Evolutionary conservation across 306 rosid genomes (phyloP), one percentile per base, ranked within the genome.

Genomic region (Albizia julibrissin): DNA sequence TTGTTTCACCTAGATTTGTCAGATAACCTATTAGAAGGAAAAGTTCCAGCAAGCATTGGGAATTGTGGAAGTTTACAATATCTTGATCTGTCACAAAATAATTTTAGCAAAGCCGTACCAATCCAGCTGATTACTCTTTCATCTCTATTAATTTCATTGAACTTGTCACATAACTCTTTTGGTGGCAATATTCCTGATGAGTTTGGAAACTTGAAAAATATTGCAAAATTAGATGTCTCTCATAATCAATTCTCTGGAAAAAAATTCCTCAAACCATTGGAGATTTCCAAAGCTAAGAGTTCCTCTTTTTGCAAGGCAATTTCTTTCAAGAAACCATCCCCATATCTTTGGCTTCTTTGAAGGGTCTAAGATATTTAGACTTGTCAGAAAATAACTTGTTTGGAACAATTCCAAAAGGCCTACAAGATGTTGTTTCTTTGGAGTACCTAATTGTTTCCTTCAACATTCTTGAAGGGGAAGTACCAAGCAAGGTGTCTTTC

Each of bases 351-450:
- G 21, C 46, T 31, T 29, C 24, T n/a, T 22, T 58, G 15, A 58
- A 58, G 10, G 65, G 65, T 22, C 31, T 58, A 3, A 22, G 15
- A 10, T 26, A 44, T 43, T 6, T 33, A 49, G 75, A 78, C 39
- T 42, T 78, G 22, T 78, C 81, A 18, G 31, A 43, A 44, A 78
- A 78, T 44, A 78, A 78, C 14, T 33, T 78, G 21, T 66, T 39
- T 10, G 75, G 81, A 2, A 10, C 29, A 9, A n/a, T 79, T 49
- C 76, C 68, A 22, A 31, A 33, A 2, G 54, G 0, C 24, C 21
- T 69, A 3, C 24, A 68, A 4, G 31, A 33, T 5, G 43, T 79
- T 69, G 3, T 10, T 2, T 14, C 8, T 6, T 6, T 58, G 11
- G n/a, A 12, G 10, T 69, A 50, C 61, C 39, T 69, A 47, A 68